phyloP scores from a whole-genome alignment of 1,284 basidiomycete species.

The Puccinia horiana region DNA sequence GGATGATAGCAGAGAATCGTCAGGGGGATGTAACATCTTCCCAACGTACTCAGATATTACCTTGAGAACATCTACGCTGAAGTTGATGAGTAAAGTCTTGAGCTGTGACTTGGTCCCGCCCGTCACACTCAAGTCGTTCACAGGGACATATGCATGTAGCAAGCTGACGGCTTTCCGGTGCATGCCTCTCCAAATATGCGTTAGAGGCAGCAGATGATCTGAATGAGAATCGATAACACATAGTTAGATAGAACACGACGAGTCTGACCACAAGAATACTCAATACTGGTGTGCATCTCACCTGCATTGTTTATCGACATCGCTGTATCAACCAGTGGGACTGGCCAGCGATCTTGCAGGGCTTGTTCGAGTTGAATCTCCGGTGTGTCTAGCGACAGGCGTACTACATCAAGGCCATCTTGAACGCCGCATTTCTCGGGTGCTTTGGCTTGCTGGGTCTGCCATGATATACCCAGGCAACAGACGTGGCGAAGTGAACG shows the following conservation, averaged over 20 bases:
- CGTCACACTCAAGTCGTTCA: neutral
- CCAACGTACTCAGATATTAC: neutral
- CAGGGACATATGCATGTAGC: constrained; percentile 25
- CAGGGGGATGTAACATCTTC: neutral
- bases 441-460: neutral
- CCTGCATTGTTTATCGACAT: constrained; percentile 30
- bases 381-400: constrained; percentile 29
- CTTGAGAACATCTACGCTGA: neutral
- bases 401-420: neutral
- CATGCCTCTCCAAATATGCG: constrained; percentile 3
- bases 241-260: neutral
- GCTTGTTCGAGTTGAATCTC: constrained; percentile 37
- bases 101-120: neutral
- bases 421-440: neutral
- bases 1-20: neutral
- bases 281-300: neutral
- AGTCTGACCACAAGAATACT: neutral
- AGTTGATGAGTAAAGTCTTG: constrained; percentile 10
- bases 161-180: constrained; percentile 17
- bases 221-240: no score
- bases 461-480: constrained; percentile 36
- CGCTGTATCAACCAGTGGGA: constrained; percentile 9
- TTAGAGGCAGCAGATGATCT: constrained; percentile 16
- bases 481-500: neutral
- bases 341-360: constrained; percentile 17